Base-by-base conservation (phyloP, 176 grass and related monocot species). In the Triticum urartu region DNA sequence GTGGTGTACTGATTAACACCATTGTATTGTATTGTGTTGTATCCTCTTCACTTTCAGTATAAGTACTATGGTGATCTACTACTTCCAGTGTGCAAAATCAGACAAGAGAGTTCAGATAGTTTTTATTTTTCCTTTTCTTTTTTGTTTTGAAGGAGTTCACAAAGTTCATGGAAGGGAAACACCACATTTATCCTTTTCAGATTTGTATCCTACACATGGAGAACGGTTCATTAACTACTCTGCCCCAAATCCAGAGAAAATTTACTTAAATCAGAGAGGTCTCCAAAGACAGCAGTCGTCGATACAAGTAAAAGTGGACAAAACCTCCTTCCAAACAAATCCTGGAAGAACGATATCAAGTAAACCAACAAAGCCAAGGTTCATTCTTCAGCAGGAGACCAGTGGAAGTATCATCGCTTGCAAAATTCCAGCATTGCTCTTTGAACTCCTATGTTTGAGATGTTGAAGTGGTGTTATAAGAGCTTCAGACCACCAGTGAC, bases 401-500 rank as follows among this genome's bases (percentile, higher is more conserved):
- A 25, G 3, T 50, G 28, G 2, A 77, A 71, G 39, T 50, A 75
- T 11, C 35, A 68, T 67, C 28, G 47, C 28, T 50, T 80, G 80
- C 42, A 30, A 74, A 73, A 28, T 58, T 34, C 58, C 25, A 79
- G 45, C 81, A 32, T 18, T 32, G 17, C 17, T 80, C 61, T 79
- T 43, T 4, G 4, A 69, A 40, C 36, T 60, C 12, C 15, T 4
- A n/a, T 20, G 36, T 65, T 80, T 50, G 15, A 70, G 30, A 81
- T 56, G 32, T 28, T 2, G 8, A 77, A 3, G 36, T 14, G 6
- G n/a, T 21, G 24, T 86, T 43, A 95, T 30, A 95, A 66, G 80
- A 95, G 93, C 86, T 95, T 95, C 79, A 95, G 81, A 70, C 90
- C 90, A 17, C 93, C 93, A 59, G 93, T 95, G 38, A 95, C 93